Evolutionary conservation across 1,284 basidiomycete genomes (phyloP), one percentile per base, ranked within the genome.

Genomic region (Kalmanozyma brasiliensis): DNA sequence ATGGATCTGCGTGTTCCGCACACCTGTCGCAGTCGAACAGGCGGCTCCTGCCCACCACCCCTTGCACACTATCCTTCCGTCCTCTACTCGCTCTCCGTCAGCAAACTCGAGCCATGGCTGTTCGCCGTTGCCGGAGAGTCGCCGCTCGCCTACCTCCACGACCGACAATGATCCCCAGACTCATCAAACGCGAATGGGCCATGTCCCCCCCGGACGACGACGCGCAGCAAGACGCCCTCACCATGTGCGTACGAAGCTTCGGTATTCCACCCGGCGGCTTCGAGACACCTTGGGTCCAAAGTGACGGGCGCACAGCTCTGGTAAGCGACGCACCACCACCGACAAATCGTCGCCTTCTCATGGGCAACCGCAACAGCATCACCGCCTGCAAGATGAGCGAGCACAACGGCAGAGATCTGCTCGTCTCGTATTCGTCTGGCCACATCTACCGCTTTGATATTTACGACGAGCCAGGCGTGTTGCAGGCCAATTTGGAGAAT

Each of bases 221-320:
- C 75, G 84, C 43, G 78, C 83, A 22, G 83, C 52, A 42, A n/a
- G 85, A 43, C 85, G 85, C 74, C 81, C 52, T 87, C 34, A 90
- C 90, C 2, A 89, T 90, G 35, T 95, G 93, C 77, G 92, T 96
- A 8, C 87, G 93, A 49, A 87, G 90, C 29, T 92, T 96, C 77
- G 92, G 91, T 11, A 84, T 91, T 40, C 89, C 53, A 42, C 62
- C 48, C 3, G 66, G 84, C 83, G 83, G 52, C 20, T 71, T 66
- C 24, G 51, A 52, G 9, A 19, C 52, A 11, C 63, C 63, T 14
- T 55, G 47, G 52, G 52, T 26, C 9, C 38, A 56, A 5, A 35
- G 29, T 20, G 57, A 60, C 29, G 57, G 57, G 5, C 56, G 49
- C 2, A 60, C 63, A 7, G 52, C 55, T 37, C 43, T 45, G 14